phyloP scores from a whole-genome alignment of 2,329 filamentous ascomycete species.

The Aspergillus arachidicola region DNA sequence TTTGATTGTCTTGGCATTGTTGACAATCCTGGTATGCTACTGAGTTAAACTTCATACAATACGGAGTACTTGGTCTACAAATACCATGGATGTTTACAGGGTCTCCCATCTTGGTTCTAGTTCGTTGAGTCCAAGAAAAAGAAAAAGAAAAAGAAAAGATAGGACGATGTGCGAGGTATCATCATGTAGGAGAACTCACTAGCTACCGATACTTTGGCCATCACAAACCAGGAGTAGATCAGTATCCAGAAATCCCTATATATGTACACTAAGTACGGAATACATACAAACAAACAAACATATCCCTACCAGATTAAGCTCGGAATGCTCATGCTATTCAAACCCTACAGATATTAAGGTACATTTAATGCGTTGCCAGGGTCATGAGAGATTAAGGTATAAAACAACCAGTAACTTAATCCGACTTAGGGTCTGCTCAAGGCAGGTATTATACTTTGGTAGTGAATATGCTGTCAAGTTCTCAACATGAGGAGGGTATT shows the following conservation, averaged over 20 bases:
- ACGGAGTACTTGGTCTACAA: neutral
- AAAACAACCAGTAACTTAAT: neutral
- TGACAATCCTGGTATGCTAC: neutral
- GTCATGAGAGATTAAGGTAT: neutral
- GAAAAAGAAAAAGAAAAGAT: too few species aligned
- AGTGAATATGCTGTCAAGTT: neutral
- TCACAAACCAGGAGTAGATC: neutral
- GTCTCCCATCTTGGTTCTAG: neutral
- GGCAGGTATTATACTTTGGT: neutral
- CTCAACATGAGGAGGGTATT: neutral
- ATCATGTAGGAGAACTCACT: neutral
- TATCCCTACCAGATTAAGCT: neutral
- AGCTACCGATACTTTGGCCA: neutral
- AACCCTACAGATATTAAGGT: neutral
- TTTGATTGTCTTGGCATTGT: neutral
- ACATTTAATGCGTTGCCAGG: neutral
- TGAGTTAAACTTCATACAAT: neutral
- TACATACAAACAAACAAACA: neutral
- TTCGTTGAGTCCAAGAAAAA: neutral
- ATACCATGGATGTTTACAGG: neutral
- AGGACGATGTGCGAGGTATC: neutral
- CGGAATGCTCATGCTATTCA: neutral
- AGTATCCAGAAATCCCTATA: too few species aligned
- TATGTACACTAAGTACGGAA: too few species aligned
- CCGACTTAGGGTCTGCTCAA: neutral